These are phyloP conservation scores for Trichoderma gracile DNA, from an alignment of 2,329 filamentous ascomycete species.

Conservation along the genomic window DNA sequence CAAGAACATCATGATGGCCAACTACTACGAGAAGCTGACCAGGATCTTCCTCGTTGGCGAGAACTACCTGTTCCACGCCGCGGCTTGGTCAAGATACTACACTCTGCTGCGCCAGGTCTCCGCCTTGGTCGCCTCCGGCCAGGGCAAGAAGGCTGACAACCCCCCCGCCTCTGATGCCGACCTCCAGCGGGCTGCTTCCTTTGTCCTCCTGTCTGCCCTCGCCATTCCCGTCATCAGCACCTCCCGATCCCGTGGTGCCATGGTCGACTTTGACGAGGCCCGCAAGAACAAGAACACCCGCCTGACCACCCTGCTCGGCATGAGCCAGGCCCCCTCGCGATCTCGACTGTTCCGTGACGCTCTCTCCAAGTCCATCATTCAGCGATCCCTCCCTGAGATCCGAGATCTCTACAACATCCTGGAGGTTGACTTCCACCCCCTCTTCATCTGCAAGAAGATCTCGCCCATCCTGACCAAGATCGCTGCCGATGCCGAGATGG, in stretches of 20 bases:
- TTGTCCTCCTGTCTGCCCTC: conserved; percentile 89
- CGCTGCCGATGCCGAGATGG: conserved; percentile 90
- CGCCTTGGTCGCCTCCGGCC: conserved; percentile 76
- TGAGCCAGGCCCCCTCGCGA: conserved; percentile 86
- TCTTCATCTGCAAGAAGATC: conserved; percentile 99
- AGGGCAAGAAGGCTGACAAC: conserved; percentile 92
- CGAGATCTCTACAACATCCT: conserved; percentile 97
- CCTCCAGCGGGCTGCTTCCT: conserved; percentile 91
- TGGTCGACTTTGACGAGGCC: conserved; percentile 95
- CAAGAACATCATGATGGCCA: conserved; percentile 99
- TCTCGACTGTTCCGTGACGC: conserved; percentile 93
- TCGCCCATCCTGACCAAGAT: conserved; percentile 94
- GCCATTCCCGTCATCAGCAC: conserved; percentile 99
- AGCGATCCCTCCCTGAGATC: conserved; percentile 91
- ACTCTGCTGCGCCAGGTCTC: conserved; percentile 91
- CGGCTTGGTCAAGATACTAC: conserved; percentile 96
- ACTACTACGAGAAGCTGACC: conserved; percentile 99
- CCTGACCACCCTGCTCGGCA: conserved; percentile 91
- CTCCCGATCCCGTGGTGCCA: conserved; percentile 87
- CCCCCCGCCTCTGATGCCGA: conserved; percentile 86
- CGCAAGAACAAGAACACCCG: conserved; percentile 99
- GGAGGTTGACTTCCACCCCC: conserved; percentile 97
- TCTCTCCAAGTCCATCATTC: conserved; percentile 89
- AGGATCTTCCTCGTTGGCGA: conserved; percentile 98
- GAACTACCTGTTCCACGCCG: conserved; percentile 99